Evolutionary conservation across 2,329 filamentous ascomycete genomes (phyloP).

Genomic region (Fusarium mundagurra): DNA sequence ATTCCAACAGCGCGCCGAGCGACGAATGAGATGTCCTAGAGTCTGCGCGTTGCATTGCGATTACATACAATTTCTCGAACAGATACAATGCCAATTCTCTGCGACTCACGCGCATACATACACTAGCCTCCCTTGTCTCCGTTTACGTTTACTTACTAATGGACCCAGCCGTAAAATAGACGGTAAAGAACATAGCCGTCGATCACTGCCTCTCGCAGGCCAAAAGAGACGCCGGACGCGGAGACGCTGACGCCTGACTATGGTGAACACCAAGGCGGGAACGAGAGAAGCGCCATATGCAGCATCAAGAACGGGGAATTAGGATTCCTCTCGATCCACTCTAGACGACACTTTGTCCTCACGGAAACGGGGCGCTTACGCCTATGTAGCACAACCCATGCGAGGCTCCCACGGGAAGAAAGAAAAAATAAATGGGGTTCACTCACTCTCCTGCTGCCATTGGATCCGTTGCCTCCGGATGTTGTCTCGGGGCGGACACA

Average conservation of each 20-base stretch:
- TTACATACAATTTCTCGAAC: slow-evolving; percentile 12
- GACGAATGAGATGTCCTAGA: slow-evolving; percentile 10
- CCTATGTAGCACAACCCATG: slow-evolving; percentile 5
- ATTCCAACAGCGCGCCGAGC: background rate
- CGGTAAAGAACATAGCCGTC: slow-evolving; percentile 5
- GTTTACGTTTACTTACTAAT: slow-evolving; percentile 17
- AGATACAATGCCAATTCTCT: slow-evolving; percentile 3
- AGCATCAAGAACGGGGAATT: slow-evolving; percentile 19
- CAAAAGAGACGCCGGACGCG: slow-evolving; percentile 30
- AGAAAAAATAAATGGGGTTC: slow-evolving; percentile 7
- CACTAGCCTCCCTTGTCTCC: slow-evolving; percentile 17
- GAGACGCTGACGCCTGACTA: slow-evolving; percentile 24
- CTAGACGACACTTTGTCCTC: slow-evolving; percentile 22
- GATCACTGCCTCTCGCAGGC: slow-evolving; percentile 24
- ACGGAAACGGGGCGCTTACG: slow-evolving; percentile 25
- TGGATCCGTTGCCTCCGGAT: slow-evolving; percentile 30
- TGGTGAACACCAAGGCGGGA: slow-evolving; percentile 11
- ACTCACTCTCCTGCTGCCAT: slow-evolving; percentile 7
- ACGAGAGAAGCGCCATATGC: slow-evolving; percentile 26
- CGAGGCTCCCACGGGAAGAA: slow-evolving; percentile 25
- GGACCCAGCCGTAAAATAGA: slow-evolving; percentile 5
- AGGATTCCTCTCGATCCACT: slow-evolving; percentile 9
- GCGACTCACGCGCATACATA: slow-evolving; percentile 22
- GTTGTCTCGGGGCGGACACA: slow-evolving; percentile 32
- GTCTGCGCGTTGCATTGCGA: slow-evolving; percentile 5